These are phyloP conservation scores for Anastatica hierochuntica DNA, from an alignment of 345 rosid genomes.

Conservation along the genomic window DNA sequence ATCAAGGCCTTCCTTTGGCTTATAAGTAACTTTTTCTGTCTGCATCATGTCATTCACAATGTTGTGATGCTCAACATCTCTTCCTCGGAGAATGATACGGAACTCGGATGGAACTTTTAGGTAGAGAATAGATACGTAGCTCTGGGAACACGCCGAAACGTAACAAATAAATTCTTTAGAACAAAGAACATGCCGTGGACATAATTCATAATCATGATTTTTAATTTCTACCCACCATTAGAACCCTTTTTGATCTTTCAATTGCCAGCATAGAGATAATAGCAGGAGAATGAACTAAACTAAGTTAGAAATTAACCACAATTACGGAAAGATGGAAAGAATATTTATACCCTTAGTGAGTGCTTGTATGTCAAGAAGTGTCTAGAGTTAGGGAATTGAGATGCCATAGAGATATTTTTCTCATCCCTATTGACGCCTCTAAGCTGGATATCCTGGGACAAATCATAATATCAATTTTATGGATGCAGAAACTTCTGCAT, in stretches of 20 bases:
- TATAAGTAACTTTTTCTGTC: slow-evolving; percentile 51
- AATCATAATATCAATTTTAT: not conserved
- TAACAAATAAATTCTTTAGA: not conserved
- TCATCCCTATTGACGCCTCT: slow-evolving; percentile 94
- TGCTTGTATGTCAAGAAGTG: slow-evolving; percentile 86
- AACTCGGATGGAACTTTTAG: slow-evolving; percentile 65
- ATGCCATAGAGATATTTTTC: slow-evolving; percentile 75
- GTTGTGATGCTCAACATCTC: slow-evolving; percentile 89
- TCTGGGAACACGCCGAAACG: slow-evolving; percentile 24
- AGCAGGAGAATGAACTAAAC: slow-evolving; percentile 1
- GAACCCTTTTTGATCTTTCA: not conserved
- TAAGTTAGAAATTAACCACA: not conserved
- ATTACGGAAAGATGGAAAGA: not conserved
- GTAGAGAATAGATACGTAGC: slow-evolving; percentile 86
- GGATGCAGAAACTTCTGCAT: not conserved
- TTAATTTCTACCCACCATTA: not conserved
- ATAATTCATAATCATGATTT: not conserved
- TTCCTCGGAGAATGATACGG: slow-evolving; percentile 83
- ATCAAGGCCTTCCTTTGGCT: slow-evolving; percentile 53
- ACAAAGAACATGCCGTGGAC: not conserved
- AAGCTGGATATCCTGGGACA: slow-evolving; percentile 85
- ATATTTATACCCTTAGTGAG: slow-evolving; percentile 67
- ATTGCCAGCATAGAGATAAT: not conserved
- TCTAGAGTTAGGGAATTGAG: slow-evolving; percentile 62
- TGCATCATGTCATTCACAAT: slow-evolving; percentile 95